These are phyloP conservation scores for Excoecaria cochinchinensis DNA, from an alignment of 345 rosid genomes.

Conservation along the genomic window DNA sequence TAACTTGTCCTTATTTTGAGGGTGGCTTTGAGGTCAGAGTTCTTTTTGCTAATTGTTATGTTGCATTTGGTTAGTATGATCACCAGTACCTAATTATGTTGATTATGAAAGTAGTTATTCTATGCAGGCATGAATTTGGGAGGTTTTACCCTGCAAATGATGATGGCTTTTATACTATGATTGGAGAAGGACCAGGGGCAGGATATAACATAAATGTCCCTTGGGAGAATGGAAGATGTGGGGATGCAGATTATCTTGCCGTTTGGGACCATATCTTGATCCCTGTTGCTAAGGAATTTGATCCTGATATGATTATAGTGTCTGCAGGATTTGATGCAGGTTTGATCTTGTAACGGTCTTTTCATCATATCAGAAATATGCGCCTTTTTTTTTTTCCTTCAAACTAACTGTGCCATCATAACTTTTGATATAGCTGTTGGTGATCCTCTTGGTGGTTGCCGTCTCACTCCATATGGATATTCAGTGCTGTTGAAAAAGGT, in stretches of 20 bases:
- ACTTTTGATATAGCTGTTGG: constrained; percentile 56
- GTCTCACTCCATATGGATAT: constrained; percentile 81
- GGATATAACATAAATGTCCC: constrained; percentile 95
- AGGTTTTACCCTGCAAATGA: constrained; percentile 73
- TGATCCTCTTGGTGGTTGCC: constrained; percentile 92
- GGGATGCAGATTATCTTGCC: constrained; percentile 89
- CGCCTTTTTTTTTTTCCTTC: neutral
- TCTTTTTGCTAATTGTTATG: neutral
- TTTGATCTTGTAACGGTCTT: constrained; percentile 24
- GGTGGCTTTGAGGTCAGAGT: neutral
- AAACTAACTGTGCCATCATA: neutral
- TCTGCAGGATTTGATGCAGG: constrained; percentile 99
- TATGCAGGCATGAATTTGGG: constrained; percentile 82
- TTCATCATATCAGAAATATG: neutral
- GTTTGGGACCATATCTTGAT: constrained; percentile 90
- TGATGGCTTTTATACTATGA: constrained; percentile 76
- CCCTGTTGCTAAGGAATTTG: constrained; percentile 76
- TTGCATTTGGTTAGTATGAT: neutral
- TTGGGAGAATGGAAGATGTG: constrained; percentile 83
- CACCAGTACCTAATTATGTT: neutral
- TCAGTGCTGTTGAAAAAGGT: constrained; percentile 79
- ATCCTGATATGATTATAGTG: constrained; percentile 70
- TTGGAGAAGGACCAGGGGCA: constrained; percentile 87
- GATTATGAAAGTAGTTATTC: constrained; percentile 15
- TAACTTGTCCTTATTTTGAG: neutral